Evolutionary conservation across 2,329 filamentous ascomycete genomes (phyloP), one percentile per base, ranked within the genome.

Genomic region (Paecilomyces variotii): DNA sequence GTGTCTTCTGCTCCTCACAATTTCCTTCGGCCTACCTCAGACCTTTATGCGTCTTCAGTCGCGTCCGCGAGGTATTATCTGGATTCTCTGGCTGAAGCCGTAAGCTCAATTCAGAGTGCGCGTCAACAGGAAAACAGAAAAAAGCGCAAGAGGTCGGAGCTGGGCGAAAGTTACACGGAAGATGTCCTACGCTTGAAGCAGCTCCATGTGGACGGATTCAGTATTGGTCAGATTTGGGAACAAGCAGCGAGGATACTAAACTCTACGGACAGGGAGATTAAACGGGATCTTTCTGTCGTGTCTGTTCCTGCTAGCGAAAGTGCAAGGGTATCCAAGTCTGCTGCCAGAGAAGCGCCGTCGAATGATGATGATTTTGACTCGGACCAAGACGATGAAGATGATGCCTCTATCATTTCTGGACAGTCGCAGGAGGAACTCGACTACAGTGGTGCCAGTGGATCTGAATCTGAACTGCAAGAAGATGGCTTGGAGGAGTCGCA

Each of bases 211-310:
- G 86, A 96, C 59, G 94, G 93, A 0, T 96, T 97, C 66, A 89
- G 89, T 66, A 87, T 89, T 10, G 85, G 87, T 24, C 93, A 97
- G 74, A 87, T 99, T 51, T 99, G 93, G 89, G 90, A 97, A 74
- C 94, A 99, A 77, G 89, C 91, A 7, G 87, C 87, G 68, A 85
- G 89, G 66, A 90, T 97, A 24, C 86, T 97, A 59, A 82, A 88
- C 62, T 84, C 86, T 53, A 76, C 86, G 5, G 77, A 78, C 51
- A 73, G 77, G 19, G 81, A 87, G 67, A 78, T 83, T 2, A 79
- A 83, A 65, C 74, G 66, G 69, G 64, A 79, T 72, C 34, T 72
- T 80, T 51, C 75, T 6, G 39, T 45, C 5, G 39, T 14, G n/a
- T 72, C 54, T 74, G 30, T 32, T 32, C 72, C 56, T 67, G 70